A percentile compares a stretch with the other conserved stretches of the same genome.
These are phyloP conservation scores for Colletotrichum phormii DNA, from an alignment of 2,329 filamentous ascomycete genomes.

Conservation along the genomic window DNA sequence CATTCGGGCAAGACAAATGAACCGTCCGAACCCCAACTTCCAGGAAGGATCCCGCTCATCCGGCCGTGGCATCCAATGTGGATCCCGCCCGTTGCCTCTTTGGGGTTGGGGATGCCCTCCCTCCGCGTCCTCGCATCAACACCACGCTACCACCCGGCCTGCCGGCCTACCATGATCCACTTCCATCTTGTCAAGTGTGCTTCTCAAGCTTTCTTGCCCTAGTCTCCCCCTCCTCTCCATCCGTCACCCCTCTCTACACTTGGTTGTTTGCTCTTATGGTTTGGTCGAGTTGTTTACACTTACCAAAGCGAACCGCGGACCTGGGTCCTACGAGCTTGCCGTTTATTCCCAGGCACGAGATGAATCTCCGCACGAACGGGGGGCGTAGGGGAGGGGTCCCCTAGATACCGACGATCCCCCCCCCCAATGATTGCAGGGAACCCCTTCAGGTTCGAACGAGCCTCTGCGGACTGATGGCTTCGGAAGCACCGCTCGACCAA, in stretches of 20 bases:
- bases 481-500: not conserved
- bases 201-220: not conserved
- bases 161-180: not conserved
- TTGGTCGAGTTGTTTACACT: not conserved
- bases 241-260: too few species aligned
- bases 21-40: too few species aligned
- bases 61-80: constrained; percentile 6
- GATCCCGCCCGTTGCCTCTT: constrained; percentile 21
- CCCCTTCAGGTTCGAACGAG: not conserved
- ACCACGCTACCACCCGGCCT: not conserved
- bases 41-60: constrained; percentile 28
- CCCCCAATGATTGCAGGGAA: constrained; percentile 15
- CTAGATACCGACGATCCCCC: not conserved
- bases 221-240: too few species aligned
- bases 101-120: constrained; percentile 35
- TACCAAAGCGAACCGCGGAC: constrained; percentile 12
- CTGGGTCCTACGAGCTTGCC: not conserved
- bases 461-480: not conserved
- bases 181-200: not conserved
- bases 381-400: not conserved
- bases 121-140: constrained; percentile 35
- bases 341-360: not conserved
- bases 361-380: not conserved
- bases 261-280: not conserved
- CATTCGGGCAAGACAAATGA: not conserved